Conservation (phyloP, 1,139 yeast genomes). For the Wickerhamomyces sp. region DNA sequence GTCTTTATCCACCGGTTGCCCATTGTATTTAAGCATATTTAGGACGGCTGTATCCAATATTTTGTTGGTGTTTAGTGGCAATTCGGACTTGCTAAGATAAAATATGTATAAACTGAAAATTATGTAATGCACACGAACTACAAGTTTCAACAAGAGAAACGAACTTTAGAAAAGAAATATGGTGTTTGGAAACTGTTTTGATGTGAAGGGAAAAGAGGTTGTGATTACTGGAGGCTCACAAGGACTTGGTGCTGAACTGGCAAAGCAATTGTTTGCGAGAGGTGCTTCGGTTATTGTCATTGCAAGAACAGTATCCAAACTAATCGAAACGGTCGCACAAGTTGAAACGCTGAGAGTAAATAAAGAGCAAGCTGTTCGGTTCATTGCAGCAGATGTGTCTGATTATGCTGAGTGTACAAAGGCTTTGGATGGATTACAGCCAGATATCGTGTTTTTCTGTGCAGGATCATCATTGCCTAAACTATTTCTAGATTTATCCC, state of each 20-base stretch:
- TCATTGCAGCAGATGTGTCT: slow-evolving; percentile 64
- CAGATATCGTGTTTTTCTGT: slow-evolving; percentile 77
- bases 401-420: slow-evolving; percentile 45
- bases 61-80: neutral
- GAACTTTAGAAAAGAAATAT: neutral
- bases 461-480: slow-evolving; percentile 88
- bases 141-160: neutral
- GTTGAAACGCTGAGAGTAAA: slow-evolving; percentile 30
- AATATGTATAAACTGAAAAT: neutral
- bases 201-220: slow-evolving; percentile 49
- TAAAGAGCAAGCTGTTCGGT: slow-evolving; percentile 30
- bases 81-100: neutral
- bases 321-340: slow-evolving; percentile 44
- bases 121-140: neutral
- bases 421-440: slow-evolving; percentile 38
- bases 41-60: slow-evolving; percentile 2
- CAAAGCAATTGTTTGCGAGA: slow-evolving; percentile 47
- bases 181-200: slow-evolving; percentile 17
- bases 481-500: slow-evolving; percentile 62
- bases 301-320: slow-evolving; percentile 64
- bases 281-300: slow-evolving; percentile 70
- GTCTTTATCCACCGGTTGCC: slow-evolving; percentile 57
- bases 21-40: slow-evolving; percentile 9
- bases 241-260: slow-evolving; percentile 85
- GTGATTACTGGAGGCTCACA: slow-evolving; percentile 95